Evolutionary conservation across 768 basidiomycete species (phyloP).

Genomic region (Clitopilus hobsonii): DNA sequence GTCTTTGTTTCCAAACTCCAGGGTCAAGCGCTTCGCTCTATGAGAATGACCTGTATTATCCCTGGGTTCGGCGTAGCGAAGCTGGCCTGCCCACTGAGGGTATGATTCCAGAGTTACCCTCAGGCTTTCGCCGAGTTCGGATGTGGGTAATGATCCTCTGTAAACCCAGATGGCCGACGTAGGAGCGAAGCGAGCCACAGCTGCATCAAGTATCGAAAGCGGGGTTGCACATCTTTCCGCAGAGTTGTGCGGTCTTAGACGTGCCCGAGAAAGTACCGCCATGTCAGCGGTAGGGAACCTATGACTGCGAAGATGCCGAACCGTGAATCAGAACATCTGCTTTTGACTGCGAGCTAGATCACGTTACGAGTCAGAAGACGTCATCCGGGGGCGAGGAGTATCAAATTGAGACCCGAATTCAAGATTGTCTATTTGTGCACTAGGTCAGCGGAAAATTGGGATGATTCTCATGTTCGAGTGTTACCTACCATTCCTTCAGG

Average conservation of each 20-base stretch:
- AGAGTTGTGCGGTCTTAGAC: constrained; percentile 7
- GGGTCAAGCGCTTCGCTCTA: constrained; percentile 21
- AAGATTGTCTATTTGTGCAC: background rate
- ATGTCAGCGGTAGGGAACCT: constrained; percentile 3
- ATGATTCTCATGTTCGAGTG: background rate
- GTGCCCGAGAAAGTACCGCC: constrained; percentile 9
- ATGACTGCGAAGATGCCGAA: background rate
- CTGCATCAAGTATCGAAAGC: constrained; percentile 25
- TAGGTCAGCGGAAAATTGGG: background rate
- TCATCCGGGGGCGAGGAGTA: background rate
- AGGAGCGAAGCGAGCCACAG: constrained; percentile 19
- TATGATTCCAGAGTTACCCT: constrained; percentile 20
- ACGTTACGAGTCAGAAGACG: background rate
- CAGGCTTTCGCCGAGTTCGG: constrained; percentile 10
- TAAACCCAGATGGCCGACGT: constrained; percentile 24
- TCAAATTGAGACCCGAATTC: background rate
- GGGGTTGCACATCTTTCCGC: constrained; percentile 5
- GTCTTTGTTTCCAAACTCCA: constrained; percentile 16
- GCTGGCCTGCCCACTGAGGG: constrained; percentile 26
- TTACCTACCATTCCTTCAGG: background rate
- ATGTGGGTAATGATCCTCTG: constrained; percentile 8
- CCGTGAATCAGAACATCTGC: background rate
- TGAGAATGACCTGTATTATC: constrained; percentile 14
- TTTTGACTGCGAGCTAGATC: background rate
- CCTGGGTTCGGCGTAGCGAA: constrained; percentile 17